phyloP scores from a whole-genome alignment of 495 filamentous ascomycete genomes.

The Aspergillus avenaceus region DNA sequence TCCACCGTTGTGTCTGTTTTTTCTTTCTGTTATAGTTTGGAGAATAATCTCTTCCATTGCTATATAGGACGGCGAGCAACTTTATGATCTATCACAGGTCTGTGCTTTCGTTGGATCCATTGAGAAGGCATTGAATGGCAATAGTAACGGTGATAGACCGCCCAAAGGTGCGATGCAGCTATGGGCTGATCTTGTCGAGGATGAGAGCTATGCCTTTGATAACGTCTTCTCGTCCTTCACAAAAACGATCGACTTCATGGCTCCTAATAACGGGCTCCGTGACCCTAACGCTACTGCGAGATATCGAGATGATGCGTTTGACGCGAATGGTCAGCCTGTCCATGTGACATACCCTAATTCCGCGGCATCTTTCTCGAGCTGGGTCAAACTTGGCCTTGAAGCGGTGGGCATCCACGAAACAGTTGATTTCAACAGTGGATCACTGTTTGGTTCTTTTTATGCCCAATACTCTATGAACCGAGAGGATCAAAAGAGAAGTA shows the following conservation, averaged over 20 bases:
- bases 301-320: slow-evolving; percentile 25
- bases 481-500: slow-evolving; percentile 27
- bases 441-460: slow-evolving; percentile 36
- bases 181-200: slow-evolving; percentile 46
- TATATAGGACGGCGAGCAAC: slow-evolving; percentile 27
- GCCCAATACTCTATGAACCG: slow-evolving; percentile 31
- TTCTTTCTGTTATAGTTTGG: no score
- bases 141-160: slow-evolving; percentile 20
- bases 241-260: slow-evolving; percentile 29
- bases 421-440: slow-evolving; percentile 27
- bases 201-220: slow-evolving; percentile 39
- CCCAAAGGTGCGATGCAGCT: slow-evolving; percentile 33
- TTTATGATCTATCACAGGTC: slow-evolving; percentile 38
- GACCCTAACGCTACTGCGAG: slow-evolving; percentile 14
- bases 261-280: slow-evolving; percentile 15
- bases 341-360: slow-evolving; percentile 31
- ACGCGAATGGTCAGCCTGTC: slow-evolving; percentile 21
- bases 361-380: slow-evolving; percentile 29
- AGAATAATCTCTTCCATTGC: background rate
- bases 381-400: slow-evolving; percentile 21
- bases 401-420: slow-evolving; percentile 23
- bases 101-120: background rate
- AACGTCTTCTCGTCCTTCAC: slow-evolving; percentile 41
- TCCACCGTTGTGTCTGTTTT: background rate
- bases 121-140: background rate